Evolutionary conservation across 768 basidiomycete genomes (phyloP), one percentile per base, ranked within the genome.

Genomic region (Suillus discolor): DNA sequence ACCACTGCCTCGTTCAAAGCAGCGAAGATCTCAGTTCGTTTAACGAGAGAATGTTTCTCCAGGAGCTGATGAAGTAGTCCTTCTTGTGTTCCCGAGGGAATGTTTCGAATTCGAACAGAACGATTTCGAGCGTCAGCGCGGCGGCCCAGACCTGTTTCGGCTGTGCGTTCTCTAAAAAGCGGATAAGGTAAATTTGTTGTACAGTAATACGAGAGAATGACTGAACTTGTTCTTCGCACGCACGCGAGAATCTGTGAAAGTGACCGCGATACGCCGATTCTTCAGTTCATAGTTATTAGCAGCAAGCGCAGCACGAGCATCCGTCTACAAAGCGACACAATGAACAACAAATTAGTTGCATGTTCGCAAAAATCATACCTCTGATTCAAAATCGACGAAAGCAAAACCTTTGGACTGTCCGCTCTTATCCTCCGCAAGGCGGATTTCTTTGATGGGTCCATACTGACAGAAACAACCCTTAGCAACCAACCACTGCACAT

Each of bases 241-340:
- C 13, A 83, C 85, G 8, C 89, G 89, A 20, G 88, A 82, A 75
- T 97, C 93, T 4, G 93, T 89, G 20, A 96, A 79, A 0, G 94
- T 96, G 31, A 97, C 94, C 2, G 90, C 91, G 55, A 98, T 92
- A 16, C 91, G 86, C n/a, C 95, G 87, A 67, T 90, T 94, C 78
- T 95, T 96, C 36, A 96, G 81, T 71, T 97, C 94, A 63, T 89
- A 78, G 69, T 96, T 97, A 72, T 97, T 96, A 5, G 93, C 90
- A 7, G 84, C 81, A 44, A 97, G 81, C 7, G 92, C 91, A 7
- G 83, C 83, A 63, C 81, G 80, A 0, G 94, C 94, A 67, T 90
- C 84, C 68, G 83, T 82, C 93, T 95, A 68, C 31, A 23, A 70
- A 41, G 20, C 13, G 55, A 15, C 23, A 61, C n/a, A 9, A 13